phyloP scores from a whole-genome alignment of 495 filamentous ascomycete genomes.

The Penicillium bovifimosum region DNA sequence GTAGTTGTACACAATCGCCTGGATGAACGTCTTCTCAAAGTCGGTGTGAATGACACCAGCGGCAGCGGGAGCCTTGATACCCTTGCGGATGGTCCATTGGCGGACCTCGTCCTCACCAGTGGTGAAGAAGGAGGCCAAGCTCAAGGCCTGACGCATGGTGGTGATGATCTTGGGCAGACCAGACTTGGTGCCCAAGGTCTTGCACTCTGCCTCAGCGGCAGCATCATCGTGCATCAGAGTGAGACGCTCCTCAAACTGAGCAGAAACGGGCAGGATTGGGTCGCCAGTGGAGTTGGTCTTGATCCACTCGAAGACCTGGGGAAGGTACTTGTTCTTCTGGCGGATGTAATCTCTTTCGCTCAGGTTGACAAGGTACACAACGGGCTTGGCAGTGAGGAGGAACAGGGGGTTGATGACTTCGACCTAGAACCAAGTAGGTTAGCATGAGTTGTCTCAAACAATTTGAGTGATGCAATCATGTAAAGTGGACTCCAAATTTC shows the following conservation, averaged over 20 bases:
- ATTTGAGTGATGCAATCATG: constrained; percentile 7
- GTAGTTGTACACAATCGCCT: constrained; percentile 88
- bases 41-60: constrained; percentile 98
- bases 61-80: constrained; percentile 93
- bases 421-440: constrained; percentile 53
- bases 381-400: constrained; percentile 93
- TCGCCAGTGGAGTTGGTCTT: constrained; percentile 83
- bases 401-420: constrained; percentile 96
- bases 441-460: constrained; percentile 28
- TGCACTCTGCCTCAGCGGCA: constrained; percentile 83
- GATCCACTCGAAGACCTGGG: constrained; percentile 89
- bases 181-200: constrained; percentile 79
- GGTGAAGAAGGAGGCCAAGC: constrained; percentile 94
- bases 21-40: constrained; percentile 99
- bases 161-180: constrained; percentile 87
- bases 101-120: constrained; percentile 94
- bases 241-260: constrained; percentile 87
- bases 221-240: constrained; percentile 69
- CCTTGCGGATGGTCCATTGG: constrained; percentile 97
- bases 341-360: constrained; percentile 96
- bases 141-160: constrained; percentile 89
- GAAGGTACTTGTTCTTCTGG: constrained; percentile 98
- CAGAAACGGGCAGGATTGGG: constrained; percentile 87
- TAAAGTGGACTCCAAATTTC: constrained; percentile 33
- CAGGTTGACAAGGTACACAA: constrained; percentile 95